phyloP scores from a whole-genome alignment of 805 yeast species.

The Ogataea polymorpha region DNA sequence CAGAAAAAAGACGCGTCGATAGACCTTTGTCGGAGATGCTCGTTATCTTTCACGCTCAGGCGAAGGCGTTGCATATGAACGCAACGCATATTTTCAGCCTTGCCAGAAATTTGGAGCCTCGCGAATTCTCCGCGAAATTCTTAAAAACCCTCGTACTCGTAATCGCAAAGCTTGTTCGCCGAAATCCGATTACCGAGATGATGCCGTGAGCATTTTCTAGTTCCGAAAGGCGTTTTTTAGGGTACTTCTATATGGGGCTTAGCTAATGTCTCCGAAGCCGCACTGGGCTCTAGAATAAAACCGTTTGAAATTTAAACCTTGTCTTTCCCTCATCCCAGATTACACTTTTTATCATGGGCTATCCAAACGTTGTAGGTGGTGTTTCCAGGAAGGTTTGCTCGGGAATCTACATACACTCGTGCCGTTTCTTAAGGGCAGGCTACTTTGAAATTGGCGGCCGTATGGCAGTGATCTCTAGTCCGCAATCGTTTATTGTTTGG shows the following conservation, averaged over 20 bases:
- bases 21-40: background rate
- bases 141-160: background rate
- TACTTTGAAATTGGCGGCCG: slow-evolving; percentile 37
- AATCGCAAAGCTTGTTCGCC: background rate
- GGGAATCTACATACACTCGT: slow-evolving; percentile 34
- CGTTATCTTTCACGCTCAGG: no score
- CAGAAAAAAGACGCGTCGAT: slow-evolving; percentile 4
- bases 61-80: no score
- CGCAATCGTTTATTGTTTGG: slow-evolving; percentile 44
- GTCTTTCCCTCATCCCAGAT: background rate
- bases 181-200: background rate
- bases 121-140: no score
- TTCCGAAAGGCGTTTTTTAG: background rate
- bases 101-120: no score
- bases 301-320: background rate
- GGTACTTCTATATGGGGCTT: no score
- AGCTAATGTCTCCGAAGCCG: background rate
- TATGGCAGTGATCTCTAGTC: slow-evolving; percentile 34
- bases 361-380: slow-evolving; percentile 38
- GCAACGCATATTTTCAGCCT: no score
- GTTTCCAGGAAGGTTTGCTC: slow-evolving; percentile 35
- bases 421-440: slow-evolving; percentile 31
- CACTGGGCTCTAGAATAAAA: background rate
- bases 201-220: background rate
- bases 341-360: slow-evolving; percentile 33